A percentile compares a stretch with the other conserved stretches of the same genome.
Conservation (phyloP, 2,329 filamentous ascomycete species). For the Colletotrichum musae region DNA sequence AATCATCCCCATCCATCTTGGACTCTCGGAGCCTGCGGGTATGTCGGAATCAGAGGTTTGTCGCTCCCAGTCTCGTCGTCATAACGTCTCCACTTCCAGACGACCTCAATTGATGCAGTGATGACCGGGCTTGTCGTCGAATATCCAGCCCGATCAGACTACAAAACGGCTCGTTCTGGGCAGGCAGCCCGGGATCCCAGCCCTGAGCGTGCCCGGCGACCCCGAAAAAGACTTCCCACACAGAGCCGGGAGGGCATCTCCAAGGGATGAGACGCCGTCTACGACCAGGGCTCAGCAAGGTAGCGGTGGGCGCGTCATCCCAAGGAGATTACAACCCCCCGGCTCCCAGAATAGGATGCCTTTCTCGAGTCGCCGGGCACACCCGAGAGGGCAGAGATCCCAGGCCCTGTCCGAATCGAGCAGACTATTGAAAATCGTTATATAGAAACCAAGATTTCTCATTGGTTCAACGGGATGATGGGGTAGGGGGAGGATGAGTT, state of each 20-base stretch:
- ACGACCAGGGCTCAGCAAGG: neutral
- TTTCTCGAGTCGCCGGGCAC: neutral
- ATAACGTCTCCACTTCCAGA: neutral
- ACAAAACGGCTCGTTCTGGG: neutral
- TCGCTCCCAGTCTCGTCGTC: neutral
- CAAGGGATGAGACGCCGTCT: neutral
- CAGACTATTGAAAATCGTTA: conserved; percentile 4
- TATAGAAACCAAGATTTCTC: neutral
- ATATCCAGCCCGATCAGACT: neutral
- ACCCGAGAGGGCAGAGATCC: neutral
- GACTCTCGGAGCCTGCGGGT: no score
- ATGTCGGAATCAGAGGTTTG: neutral
- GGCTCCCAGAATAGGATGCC: neutral
- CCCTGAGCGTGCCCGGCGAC: neutral
- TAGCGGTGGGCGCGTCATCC: neutral
- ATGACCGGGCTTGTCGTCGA: neutral
- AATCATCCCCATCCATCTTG: no score
- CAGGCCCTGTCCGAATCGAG: neutral
- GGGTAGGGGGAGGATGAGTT: neutral
- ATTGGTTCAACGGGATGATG: neutral
- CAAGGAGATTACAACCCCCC: neutral
- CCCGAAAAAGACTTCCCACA: neutral
- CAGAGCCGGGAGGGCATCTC: neutral
- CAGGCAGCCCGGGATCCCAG: neutral
- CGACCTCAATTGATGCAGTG: neutral